Evolutionary conservation across 202 grass and related monocot species (phyloP), one percentile per base, ranked within the genome.

Genomic region (Schoenoplectus tabernaemontani): DNA sequence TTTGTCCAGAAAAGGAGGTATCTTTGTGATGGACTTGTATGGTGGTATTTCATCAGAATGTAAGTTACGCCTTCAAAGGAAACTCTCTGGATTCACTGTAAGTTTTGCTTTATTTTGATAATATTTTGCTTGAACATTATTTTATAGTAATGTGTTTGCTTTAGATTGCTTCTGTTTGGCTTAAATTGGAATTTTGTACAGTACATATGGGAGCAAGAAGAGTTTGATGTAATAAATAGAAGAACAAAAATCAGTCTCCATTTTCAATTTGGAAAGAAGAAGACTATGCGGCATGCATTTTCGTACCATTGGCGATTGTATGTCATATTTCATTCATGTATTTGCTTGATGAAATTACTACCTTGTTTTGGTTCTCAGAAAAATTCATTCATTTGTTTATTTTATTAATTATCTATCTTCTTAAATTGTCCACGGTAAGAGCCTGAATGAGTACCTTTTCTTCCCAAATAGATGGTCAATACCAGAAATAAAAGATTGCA

Each of bases 11-110:
- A 83, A 81, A 68, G 89, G 89, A 59, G 91, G 88, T 38, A 95
- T 98, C 81, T 98, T 98, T 90, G 91, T 95, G n/a, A 92, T 98
- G 91, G 91, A 98, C 86, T 83, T 98, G 41, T 97, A 92, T 90
- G 95, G 95, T 46, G 91, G 95, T 57, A 88, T 57, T 37, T 97
- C 95, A 61, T 95, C 91, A 47, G 91, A 95, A 85, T 58, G 89
- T 84, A 98, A 95, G 76, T 79, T 98, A 75, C 81, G 85, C 6
- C 95, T 98, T 75, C 87, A 86, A 50, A 87, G 91, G 54, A 95
- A 76, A 84, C 87, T 95, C 59, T 89, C 91, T 2, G 84, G 73
- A 57, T 98, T 98, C 57, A 98, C 83, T 66, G 95, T 95, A 83
- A 92, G 87, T 86, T 20, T 22, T 68, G 9, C 60, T 60, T 12